Evolutionary conservation across 1,139 yeast genomes (phyloP).

Genomic region (Candida anutae): DNA sequence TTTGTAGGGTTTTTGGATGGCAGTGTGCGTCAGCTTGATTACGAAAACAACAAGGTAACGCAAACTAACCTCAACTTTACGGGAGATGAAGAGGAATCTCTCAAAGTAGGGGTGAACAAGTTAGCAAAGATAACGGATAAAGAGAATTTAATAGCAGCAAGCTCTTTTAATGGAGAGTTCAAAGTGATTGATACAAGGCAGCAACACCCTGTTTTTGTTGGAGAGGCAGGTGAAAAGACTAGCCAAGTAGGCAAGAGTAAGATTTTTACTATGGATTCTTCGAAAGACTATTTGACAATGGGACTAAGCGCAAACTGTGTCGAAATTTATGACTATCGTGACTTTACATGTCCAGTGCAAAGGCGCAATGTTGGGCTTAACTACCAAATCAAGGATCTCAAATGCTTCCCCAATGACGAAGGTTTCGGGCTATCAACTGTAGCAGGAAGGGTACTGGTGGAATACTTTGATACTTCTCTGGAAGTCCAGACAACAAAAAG

Average conservation of each 20-base stretch:
- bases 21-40: conserved; percentile 29
- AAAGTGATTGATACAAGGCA: conserved; percentile 27
- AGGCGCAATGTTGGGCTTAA: conserved; percentile 64
- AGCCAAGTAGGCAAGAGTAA: conserved; percentile 33
- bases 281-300: conserved; percentile 40
- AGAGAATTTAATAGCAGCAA: conserved; percentile 33
- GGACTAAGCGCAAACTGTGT: conserved; percentile 50
- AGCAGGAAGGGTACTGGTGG: conserved; percentile 84
- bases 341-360: conserved; percentile 37
- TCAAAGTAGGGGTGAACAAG: conserved; percentile 25
- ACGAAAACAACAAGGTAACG: conserved; percentile 27
- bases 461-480: conserved; percentile 51
- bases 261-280: conserved; percentile 58
- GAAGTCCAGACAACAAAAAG: conserved; percentile 36
- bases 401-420: conserved; percentile 47
- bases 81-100: conserved; percentile 8
- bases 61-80: conserved; percentile 5
- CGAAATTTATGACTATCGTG: conserved; percentile 52
- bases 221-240: conserved; percentile 1
- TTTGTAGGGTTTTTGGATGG: conserved; percentile 37
- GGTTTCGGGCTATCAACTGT: conserved; percentile 79
- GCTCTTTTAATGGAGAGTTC: conserved; percentile 49
- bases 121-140: conserved; percentile 16
- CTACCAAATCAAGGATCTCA: conserved; percentile 59
- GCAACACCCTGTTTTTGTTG: conserved; percentile 8